Conservation (phyloP, 768 basidiomycete genomes). For the Suillus decipiens region DNA sequence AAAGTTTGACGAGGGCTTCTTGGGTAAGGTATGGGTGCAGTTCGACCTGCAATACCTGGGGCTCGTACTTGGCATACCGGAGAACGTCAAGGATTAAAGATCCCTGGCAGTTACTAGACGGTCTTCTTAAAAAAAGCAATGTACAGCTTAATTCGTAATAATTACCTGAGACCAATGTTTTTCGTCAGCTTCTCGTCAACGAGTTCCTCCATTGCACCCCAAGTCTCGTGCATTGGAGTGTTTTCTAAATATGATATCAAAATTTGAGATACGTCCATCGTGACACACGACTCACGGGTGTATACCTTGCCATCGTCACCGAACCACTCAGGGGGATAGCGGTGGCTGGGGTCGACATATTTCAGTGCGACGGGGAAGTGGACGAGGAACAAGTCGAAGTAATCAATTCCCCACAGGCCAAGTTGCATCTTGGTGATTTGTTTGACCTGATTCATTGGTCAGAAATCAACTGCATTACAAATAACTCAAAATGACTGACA, state of each 20-base stretch:
- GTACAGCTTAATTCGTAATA: slow-evolving; percentile 5
- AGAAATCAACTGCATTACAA: slow-evolving; percentile 2
- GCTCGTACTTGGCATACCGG: slow-evolving; percentile 70
- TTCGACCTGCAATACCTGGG: slow-evolving; percentile 62
- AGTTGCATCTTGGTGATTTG: slow-evolving; percentile 63
- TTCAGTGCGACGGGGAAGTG: slow-evolving; percentile 85
- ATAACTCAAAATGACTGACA: slow-evolving; percentile 39
- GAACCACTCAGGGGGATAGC: slow-evolving; percentile 85
- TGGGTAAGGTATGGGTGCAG: slow-evolving; percentile 58
- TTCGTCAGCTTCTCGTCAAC: slow-evolving; percentile 68
- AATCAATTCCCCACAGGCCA: slow-evolving; percentile 79
- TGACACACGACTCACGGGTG: slow-evolving; percentile 46
- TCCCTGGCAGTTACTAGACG: slow-evolving; percentile 69
- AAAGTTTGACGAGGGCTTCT: slow-evolving; percentile 44
- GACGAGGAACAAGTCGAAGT: slow-evolving; percentile 79
- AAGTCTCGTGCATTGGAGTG: slow-evolving; percentile 79
- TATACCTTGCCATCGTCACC: slow-evolving; percentile 71
- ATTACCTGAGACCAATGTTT: slow-evolving; percentile 78
- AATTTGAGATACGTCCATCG: not conserved
- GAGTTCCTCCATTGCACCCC: slow-evolving; percentile 79
- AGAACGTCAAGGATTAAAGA: slow-evolving; percentile 73
- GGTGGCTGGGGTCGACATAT: slow-evolving; percentile 75
- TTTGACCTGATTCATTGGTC: slow-evolving; percentile 46
- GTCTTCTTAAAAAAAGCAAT: slow-evolving; percentile 6
- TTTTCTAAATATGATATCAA: slow-evolving; percentile 43